phyloP scores from a whole-genome alignment of 2,329 filamentous ascomycete species.

The Reticulascus tulasneorum region DNA sequence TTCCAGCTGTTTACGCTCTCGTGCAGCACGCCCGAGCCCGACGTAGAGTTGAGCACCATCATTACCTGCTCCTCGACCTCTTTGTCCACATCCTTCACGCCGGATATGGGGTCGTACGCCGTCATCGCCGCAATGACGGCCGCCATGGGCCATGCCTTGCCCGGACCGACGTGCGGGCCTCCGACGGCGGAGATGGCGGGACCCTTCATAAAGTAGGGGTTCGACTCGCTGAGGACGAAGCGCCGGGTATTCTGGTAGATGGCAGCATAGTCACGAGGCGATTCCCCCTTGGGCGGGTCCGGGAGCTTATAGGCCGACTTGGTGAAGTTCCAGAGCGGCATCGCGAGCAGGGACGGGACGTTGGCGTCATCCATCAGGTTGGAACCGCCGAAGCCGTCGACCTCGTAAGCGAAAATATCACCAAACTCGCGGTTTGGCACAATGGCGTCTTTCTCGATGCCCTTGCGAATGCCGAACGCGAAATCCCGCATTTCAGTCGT shows the following conservation, averaged over 20 bases:
- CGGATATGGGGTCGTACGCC: conserved; percentile 24
- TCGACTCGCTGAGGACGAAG: conserved; percentile 71
- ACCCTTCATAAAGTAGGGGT: conserved; percentile 74
- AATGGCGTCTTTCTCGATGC: conserved; percentile 68
- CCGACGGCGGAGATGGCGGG: conserved; percentile 69
- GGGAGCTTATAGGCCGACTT: conserved; percentile 6
- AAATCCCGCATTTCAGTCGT: conserved; percentile 51
- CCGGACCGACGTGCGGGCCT: conserved; percentile 60
- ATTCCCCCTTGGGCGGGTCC: conserved; percentile 5
- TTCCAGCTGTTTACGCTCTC: conserved; percentile 43
- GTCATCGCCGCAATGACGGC: conserved; percentile 51
- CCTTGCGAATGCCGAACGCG: conserved; percentile 59
- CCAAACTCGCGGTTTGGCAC: conserved; percentile 49
- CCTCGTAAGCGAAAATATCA: conserved; percentile 72
- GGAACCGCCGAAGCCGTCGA: conserved; percentile 66
- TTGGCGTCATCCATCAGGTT: conserved; percentile 72
- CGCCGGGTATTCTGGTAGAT: conserved; percentile 75
- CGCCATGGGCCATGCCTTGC: conserved; percentile 54
- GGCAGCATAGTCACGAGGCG: conserved; percentile 48
- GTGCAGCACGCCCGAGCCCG: conserved; percentile 41
- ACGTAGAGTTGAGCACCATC: conserved; percentile 36
- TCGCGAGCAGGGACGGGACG: conserved; percentile 61
- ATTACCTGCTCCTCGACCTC: conserved; percentile 29
- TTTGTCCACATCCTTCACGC: conserved; percentile 23
- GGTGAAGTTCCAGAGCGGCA: conserved; percentile 59